Percentiles rank a stretch among this genome's conserved stretches.
These are phyloP conservation scores for Fusarium sororula DNA, from an alignment of 2,329 filamentous ascomycete genomes.

Conservation along the genomic window DNA sequence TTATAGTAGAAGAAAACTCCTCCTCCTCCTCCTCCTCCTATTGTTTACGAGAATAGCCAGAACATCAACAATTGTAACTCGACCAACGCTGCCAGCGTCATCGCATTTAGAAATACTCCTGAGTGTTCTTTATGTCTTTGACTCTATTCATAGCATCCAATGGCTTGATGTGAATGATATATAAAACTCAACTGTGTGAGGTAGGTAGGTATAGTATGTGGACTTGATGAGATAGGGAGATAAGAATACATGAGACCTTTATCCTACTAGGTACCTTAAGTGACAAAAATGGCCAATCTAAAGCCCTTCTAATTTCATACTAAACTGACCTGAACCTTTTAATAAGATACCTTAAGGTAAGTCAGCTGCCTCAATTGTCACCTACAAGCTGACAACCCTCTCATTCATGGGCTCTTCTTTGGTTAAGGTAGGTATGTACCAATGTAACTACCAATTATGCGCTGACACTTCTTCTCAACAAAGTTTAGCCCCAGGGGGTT, in stretches of 20 bases:
- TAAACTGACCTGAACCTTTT: neutral
- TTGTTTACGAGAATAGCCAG: neutral
- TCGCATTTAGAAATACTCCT: neutral
- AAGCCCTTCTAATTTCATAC: neutral
- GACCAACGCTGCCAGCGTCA: neutral
- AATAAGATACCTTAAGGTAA: no score
- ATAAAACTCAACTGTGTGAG: neutral
- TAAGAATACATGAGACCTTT: neutral
- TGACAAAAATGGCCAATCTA: neutral
- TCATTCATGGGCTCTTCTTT: neutral
- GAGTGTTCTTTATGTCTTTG: neutral
- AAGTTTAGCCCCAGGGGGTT: conserved; percentile 7
- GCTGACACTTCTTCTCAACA: neutral
- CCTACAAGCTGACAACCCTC: conserved; percentile 9
- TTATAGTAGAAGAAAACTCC: neutral
- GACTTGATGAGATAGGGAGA: neutral
- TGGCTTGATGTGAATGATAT: neutral
- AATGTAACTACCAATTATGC: neutral
- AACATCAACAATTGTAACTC: neutral
- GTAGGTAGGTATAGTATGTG: neutral
- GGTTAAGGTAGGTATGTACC: neutral
- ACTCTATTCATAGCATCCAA: neutral
- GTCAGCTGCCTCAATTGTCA: neutral
- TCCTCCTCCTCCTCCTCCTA: neutral
- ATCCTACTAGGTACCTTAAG: neutral